Percentiles rank a stretch among this genome's conserved stretches.
Evolutionary conservation across 208 protist genomes (phyloP).

Genomic region (Tetramitus jugosus): DNA sequence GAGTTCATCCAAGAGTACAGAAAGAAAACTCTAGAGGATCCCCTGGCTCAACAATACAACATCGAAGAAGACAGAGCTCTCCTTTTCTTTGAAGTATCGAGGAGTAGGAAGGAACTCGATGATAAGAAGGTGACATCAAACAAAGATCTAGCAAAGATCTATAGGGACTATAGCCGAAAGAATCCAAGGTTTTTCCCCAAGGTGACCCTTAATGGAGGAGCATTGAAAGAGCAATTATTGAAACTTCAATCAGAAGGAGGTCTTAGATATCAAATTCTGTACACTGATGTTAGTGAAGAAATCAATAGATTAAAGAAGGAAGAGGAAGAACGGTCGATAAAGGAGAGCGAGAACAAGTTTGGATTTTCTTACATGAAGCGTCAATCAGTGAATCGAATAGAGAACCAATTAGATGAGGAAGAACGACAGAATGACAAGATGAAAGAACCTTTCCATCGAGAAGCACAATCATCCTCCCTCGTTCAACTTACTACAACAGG

Average conservation of each 20-base stretch:
- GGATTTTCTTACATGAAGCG: no score
- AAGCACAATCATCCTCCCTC: no score
- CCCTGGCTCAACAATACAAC: neutral
- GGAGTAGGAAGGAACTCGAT: neutral
- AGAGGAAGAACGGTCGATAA: neutral
- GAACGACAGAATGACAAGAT: neutral
- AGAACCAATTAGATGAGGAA: no score
- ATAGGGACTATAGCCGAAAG: neutral
- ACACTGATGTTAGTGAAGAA: neutral
- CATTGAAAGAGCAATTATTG: neutral
- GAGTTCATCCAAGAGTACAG: neutral
- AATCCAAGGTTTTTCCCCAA: neutral
- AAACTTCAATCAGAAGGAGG: neutral
- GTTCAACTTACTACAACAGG: no score
- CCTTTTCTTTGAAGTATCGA: neutral
- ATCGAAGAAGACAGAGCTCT: conserved; percentile 9
- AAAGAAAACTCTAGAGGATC: neutral
- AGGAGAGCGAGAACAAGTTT: neutral
- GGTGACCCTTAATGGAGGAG: neutral
- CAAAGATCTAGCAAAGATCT: neutral
- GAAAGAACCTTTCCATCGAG: no score
- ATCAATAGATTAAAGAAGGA: conserved; percentile 4
- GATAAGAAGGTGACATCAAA: neutral
- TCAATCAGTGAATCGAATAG: neutral
- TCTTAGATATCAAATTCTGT: conserved; percentile 6